Evolutionary conservation across 2,329 filamentous ascomycete genomes (phyloP), one percentile per base, ranked within the genome.

Genomic region (Fusarium guadeloupense): DNA sequence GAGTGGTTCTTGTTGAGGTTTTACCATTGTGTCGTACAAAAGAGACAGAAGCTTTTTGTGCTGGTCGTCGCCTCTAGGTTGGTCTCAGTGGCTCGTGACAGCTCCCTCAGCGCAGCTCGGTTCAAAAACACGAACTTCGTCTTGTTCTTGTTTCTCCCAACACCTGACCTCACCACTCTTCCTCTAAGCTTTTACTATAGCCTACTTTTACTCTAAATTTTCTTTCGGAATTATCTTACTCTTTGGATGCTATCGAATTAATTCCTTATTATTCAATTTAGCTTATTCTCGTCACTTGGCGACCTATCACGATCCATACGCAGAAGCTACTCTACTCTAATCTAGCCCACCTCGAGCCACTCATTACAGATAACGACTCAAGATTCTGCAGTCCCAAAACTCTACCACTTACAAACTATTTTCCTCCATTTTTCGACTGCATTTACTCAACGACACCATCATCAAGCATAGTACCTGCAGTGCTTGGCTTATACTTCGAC

Each of bases 61-160:
- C 50, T 35, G 50, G 42, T 35, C 35, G 47, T 40, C 28, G 49
- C 49, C 35, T 33, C n/a, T n/a, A n/a, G n/a, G n/a, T 38, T 19
- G 49, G 26, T 30, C 41, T 25, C n/a, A 50, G 42, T 53, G 57
- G 62, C 60, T 57, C 45, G 60, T 64, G 55, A 62, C 60, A 53
- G 55, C 50, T 49, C 50, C 48, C 25, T 25, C 23, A 34, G n/a
- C 49, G 38, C 44, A 45, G 51, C 35, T 19, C 28, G 10, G 23
- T 31, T 50, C 49, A 46, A 54, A 59, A 60, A 23, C 17, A 45
- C 43, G 39, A 59, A 31, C 42, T 54, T 40, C 25, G 21, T 38
- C 30, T 42, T 26, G 19, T 14, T 31, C 28, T 31, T n/a, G 28
- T 21, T 31, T 39, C 41, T 31, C 38, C 41, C 33, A 57, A 46